Evolutionary conservation across 257 asterid genomes (phyloP).

Genomic region (Rhazya stricta): DNA sequence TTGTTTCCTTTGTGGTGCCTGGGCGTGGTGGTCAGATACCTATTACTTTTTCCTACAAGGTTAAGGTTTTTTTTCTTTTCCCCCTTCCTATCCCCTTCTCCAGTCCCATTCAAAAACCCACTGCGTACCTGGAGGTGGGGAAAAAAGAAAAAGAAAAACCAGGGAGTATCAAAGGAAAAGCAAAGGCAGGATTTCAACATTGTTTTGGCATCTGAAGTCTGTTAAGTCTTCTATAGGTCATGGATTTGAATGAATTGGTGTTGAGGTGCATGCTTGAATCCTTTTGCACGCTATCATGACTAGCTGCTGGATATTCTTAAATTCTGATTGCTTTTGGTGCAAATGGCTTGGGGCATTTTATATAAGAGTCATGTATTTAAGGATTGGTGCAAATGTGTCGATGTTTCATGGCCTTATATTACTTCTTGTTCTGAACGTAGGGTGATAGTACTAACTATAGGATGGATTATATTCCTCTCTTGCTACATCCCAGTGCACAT

Average conservation of each 20-base stretch:
- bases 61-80: constrained; percentile 14
- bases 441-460: constrained; percentile 77
- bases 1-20: constrained; percentile 96
- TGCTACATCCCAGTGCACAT: constrained; percentile 94
- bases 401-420: constrained; percentile 20
- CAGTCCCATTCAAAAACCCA: no score
- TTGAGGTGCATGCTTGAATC: neutral
- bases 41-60: constrained; percentile 83
- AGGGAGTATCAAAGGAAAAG: neutral
- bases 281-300: neutral
- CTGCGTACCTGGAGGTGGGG: no score
- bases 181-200: neutral
- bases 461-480: constrained; percentile 91
- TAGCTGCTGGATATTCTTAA: neutral
- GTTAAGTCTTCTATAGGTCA: neutral
- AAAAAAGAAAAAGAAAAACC: neutral
- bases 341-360: neutral
- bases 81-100: neutral
- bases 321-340: neutral
- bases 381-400: constrained; percentile 10
- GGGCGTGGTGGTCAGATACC: constrained; percentile 88
- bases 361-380: neutral
- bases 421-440: constrained; percentile 46
- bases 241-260: neutral
- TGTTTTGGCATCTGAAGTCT: neutral